phyloP scores from a whole-genome alignment of 1,284 basidiomycete genomes.

The Sparassis latifolia region DNA sequence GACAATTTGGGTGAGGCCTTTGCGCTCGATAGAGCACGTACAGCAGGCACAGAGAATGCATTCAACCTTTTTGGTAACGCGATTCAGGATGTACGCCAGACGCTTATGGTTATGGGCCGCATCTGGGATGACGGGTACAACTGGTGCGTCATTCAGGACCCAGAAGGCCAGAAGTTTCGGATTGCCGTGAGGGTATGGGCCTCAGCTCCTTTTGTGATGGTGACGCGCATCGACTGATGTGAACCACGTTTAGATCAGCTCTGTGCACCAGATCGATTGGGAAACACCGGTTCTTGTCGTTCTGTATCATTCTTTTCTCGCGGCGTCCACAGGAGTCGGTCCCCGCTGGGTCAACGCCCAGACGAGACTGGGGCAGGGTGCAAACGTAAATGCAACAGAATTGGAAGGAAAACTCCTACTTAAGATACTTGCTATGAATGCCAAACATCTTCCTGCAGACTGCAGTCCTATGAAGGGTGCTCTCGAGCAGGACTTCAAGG shows the following conservation, averaged over 20 bases:
- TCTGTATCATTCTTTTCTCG: conserved; percentile 20
- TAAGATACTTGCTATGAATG: conserved; percentile 30
- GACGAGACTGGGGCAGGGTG: neutral
- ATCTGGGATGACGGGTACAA: conserved; percentile 19
- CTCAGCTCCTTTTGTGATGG: too few species aligned
- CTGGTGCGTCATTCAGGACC: conserved; percentile 23
- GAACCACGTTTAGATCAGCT: conserved; percentile 20
- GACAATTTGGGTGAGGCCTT: conserved; percentile 11
- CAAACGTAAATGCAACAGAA: conserved; percentile 18
- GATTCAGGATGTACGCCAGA: conserved; percentile 31
- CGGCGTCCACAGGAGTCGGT: conserved; percentile 11
- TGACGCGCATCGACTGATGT: neutral
- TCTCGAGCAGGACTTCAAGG: conserved; percentile 22
- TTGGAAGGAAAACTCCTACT: conserved; percentile 29
- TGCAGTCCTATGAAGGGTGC: conserved; percentile 16
- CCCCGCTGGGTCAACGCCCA: conserved; percentile 12
- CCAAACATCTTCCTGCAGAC: conserved; percentile 23
- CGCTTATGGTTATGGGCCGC: conserved; percentile 25
- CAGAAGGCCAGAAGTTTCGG: conserved; percentile 9
- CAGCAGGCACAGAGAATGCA: neutral
- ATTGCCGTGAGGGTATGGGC: too few species aligned
- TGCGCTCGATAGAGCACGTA: neutral
- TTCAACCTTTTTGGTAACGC: conserved; percentile 21
- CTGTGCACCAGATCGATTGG: conserved; percentile 21
- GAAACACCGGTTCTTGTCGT: conserved; percentile 27